Evolutionary conservation across 176 grass and related monocot genomes (phyloP), one percentile per base, ranked within the genome.

Genomic region (Triticum aestivum): DNA sequence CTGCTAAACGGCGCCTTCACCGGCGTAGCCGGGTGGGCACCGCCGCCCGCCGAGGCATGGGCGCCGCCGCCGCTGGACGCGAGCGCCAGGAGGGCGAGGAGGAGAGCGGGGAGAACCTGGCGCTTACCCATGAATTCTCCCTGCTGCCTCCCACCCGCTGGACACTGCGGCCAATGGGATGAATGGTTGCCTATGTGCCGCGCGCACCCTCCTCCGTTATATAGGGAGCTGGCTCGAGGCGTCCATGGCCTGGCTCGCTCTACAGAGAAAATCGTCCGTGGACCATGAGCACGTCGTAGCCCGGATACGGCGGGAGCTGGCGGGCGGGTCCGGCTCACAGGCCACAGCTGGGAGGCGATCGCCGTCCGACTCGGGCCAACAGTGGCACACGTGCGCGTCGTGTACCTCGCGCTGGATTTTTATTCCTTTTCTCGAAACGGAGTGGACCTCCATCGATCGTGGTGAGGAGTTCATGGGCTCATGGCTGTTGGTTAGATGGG

Each of bases 71-170:
- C 15, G 49, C 73, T 59, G 0, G 18, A 26, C 35, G 56, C 34
- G 5, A 91, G 71, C 21, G 89, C 74, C 11, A 49, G 51, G 20
- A 73, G 70, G 70, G 79, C 56, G 56, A 59, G 70, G 70, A 84
- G n/a, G 10, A 91, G 37, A 26, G 38, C 38, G 39, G 78, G 49
- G 33, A 72, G 82, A 39, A 83, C 21, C 26, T 26, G 34, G 9
- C 5, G 52, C 61, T 13, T 83, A 13, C 34, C 42, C 17, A 73
- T 73, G 14, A 39, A 11, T 12, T 38, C 18, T 15, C 29, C 65
- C 65, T 33, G 67, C 17, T 6, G 10, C 21, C 51, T 54, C 51
- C 15, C 51, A 18, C 51, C 51, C 51, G 51, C 18, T 18, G 51
- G 51, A 54, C 15, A 54, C 51, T 18, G 15, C 15, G 51, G 51